Conservation (phyloP, 306 rosid species). For the Prunus fruticosa region DNA sequence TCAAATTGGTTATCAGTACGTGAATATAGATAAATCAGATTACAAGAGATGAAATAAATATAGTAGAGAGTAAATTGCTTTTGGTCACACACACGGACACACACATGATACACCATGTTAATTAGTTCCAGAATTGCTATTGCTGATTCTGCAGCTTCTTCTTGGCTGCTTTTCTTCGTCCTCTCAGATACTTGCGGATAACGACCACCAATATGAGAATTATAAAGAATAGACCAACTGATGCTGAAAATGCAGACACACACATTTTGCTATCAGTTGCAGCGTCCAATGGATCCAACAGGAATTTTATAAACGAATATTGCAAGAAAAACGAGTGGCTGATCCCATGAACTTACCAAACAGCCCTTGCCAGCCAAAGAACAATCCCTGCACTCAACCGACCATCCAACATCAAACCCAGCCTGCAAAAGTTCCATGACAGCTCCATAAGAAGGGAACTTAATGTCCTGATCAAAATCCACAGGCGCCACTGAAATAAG, state of each 20-base stretch:
- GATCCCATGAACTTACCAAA: neutral
- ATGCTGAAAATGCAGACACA: neutral
- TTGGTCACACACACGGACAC: neutral
- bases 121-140: neutral
- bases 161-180: neutral
- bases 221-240: conserved; percentile 3
- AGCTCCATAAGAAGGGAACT: no score
- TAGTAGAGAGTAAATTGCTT: neutral
- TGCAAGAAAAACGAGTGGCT: neutral
- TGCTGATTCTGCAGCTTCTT: neutral
- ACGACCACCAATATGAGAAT: conserved; percentile 9
- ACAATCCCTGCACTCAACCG: conserved; percentile 24
- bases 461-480: no score
- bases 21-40: no score
- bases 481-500: no score
- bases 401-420: no score
- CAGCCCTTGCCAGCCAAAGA: neutral
- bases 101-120: neutral
- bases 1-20: no score
- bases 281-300: neutral
- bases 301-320: neutral
- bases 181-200: neutral
- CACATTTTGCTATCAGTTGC: neutral
- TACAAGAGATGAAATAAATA: neutral
- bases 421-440: no score